Evolutionary conservation across 805 yeast genomes (phyloP).

Genomic region (Candida maesae): DNA sequence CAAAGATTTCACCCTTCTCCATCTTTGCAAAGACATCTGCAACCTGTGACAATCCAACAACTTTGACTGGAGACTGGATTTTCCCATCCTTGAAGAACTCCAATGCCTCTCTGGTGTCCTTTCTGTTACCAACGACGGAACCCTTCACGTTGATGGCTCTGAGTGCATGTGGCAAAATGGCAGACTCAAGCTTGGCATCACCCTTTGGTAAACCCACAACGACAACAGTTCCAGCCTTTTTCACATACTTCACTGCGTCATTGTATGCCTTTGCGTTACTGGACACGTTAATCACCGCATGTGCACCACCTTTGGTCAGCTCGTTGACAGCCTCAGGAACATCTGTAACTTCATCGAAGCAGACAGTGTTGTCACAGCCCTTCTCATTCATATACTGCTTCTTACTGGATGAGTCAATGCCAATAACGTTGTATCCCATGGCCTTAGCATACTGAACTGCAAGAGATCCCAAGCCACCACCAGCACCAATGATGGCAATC

Average conservation of each 20-base stretch:
- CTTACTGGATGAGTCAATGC: conserved; percentile 61
- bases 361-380: conserved; percentile 57
- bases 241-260: conserved; percentile 50
- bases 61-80: conserved; percentile 53
- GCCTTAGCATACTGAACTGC: conserved; percentile 69
- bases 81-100: conserved; percentile 62
- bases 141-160: conserved; percentile 46
- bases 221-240: conserved; percentile 63
- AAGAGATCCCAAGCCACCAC: conserved; percentile 69
- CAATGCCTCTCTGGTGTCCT: conserved; percentile 45
- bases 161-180: conserved; percentile 30
- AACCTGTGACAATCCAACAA: conserved; percentile 49
- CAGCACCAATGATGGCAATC: conserved; percentile 71
- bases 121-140: conserved; percentile 65
- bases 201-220: conserved; percentile 72
- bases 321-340: conserved; percentile 29
- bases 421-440: conserved; percentile 64
- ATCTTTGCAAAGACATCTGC: conserved; percentile 46
- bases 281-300: conserved; percentile 62
- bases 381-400: conserved; percentile 41
- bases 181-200: conserved; percentile 47
- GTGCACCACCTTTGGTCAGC: conserved; percentile 60
- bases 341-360: conserved; percentile 48
- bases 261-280: conserved; percentile 58
- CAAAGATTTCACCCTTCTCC: conserved; percentile 57